Evolutionary conservation across 169 alveolate species (phyloP).

Genomic region (Plasmodium malariae): DNA sequence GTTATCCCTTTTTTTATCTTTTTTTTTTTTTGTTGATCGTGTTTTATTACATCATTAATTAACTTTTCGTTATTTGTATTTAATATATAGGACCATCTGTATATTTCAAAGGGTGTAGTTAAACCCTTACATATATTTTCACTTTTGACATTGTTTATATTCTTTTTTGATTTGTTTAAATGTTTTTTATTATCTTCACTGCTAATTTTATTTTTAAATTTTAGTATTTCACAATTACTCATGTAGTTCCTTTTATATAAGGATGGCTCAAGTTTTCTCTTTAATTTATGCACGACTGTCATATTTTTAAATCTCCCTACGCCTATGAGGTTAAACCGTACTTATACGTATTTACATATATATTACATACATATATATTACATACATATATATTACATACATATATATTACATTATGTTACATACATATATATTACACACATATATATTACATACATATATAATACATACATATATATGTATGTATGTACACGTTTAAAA

Average conservation of each 20-base stretch:
- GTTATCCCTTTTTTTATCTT: not conserved
- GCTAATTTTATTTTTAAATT: constrained; percentile 34
- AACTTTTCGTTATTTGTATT: constrained; percentile 54
- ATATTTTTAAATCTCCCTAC: no score
- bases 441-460: no score
- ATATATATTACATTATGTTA: no score
- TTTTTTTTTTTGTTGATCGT: constrained; percentile 21
- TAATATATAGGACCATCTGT: constrained; percentile 58
- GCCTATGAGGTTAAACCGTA: no score
- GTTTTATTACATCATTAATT: constrained; percentile 57
- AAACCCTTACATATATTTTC: not conserved
- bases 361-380: no score
- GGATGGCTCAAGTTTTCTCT: constrained; percentile 1
- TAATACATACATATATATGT: no score
- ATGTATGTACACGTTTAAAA: no score
- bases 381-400: no score
- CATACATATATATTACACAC: no score
- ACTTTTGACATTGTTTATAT: not conserved
- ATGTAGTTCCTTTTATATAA: constrained; percentile 44
- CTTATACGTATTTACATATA: no score
- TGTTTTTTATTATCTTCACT: not conserved
- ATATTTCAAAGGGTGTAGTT: constrained; percentile 66
- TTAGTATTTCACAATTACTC: constrained; percentile 41
- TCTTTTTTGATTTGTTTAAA: constrained; percentile 19
- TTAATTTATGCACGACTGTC: not conserved